Evolutionary conservation across 371 early-diverging fungal species (phyloP).

Genomic region (Lichtheimia corymbifera): DNA sequence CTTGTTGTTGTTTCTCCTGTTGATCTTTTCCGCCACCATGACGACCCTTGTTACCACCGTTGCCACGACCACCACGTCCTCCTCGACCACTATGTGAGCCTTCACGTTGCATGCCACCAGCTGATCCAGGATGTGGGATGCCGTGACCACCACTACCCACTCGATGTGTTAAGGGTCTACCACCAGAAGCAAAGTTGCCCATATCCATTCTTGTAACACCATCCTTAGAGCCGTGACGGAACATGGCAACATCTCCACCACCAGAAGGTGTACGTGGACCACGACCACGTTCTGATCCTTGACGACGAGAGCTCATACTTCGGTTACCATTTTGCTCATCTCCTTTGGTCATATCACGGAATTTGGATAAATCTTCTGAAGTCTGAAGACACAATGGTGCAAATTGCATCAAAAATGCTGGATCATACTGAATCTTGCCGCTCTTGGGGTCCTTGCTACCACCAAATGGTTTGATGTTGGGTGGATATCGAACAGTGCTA

Average conservation of each 20-base stretch:
- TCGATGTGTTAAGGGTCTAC: conserved; percentile 46
- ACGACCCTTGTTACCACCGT: conserved; percentile 53
- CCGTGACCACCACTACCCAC: conserved; percentile 55
- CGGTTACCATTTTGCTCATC: conserved; percentile 42
- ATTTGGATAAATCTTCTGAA: conserved; percentile 70
- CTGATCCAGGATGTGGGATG: conserved; percentile 20
- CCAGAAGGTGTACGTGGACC: conserved; percentile 42
- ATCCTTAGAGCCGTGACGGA: conserved; percentile 44
- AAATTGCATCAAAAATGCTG: conserved; percentile 83
- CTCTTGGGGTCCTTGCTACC: conserved; percentile 34
- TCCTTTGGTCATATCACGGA: conserved; percentile 63
- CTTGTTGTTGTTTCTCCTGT: conserved; percentile 26
- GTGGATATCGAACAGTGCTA: conserved; percentile 42
- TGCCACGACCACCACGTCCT: conserved; percentile 25
- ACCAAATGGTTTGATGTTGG: conserved; percentile 41
- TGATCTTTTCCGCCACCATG: conserved; percentile 37
- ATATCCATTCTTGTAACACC: conserved; percentile 39
- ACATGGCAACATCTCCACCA: conserved; percentile 44
- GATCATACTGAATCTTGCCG: conserved; percentile 65
- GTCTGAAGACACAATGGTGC: conserved; percentile 63
- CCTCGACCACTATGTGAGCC: conserved; percentile 49
- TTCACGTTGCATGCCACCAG: conserved; percentile 56
- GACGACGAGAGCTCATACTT: conserved; percentile 50
- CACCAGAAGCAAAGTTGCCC: conserved; percentile 49
- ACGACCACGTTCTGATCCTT: conserved; percentile 65